Base-by-base conservation (phyloP, 2,329 filamentous ascomycete species). In the Cyphellophora attinorum region DNA sequence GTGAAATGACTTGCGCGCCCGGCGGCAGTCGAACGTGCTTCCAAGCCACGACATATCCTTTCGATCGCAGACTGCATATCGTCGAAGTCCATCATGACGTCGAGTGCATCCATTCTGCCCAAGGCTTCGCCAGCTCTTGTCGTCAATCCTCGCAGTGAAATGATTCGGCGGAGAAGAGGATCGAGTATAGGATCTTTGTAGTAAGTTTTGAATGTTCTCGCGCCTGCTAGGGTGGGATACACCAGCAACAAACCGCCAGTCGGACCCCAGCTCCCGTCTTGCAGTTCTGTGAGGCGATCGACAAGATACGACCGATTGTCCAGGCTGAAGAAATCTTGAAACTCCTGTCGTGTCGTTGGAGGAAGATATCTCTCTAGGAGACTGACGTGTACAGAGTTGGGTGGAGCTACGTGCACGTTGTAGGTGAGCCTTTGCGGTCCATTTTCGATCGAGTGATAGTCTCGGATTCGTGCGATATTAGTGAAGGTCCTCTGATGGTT, bases 321-420 rank as follows among this genome's bases (percentile, higher is more conserved):
- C 3, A 64, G 56, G 11, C 59, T 62, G 51, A 79, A 79, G 48
- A 79, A 66, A 42, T 75, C 68, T 19, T 60, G 55, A 39, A 75
- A 76, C 49, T 80, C 76, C 45, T 72, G 65, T 1, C 58, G 50
- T 14, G 67, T 74, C 1, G 72, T 67, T 2, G 76, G 75, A 12
- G 76, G 76, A n/a, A 80, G 73, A 51, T 76, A 79, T 23, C 76
- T 69, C 54, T 80, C 76, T 3, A 79, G 63, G 10, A 79, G 62
- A 2, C 74, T 72, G 27, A 79, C 59, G 35, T 78, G 66, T 41
- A 79, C 71, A 32, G 68, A 74, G 12, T 65, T 66, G 1, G 74
- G 75, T 5, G 73, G 69, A 1, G 77, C 74, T 28, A 77, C 65
- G 8, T 72, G 72, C 10, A 65, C 68, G 28, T 67, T 62, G n/a